phyloP scores from a whole-genome alignment of 2,329 filamentous ascomycete genomes.

The Colletotrichum somersetense region DNA sequence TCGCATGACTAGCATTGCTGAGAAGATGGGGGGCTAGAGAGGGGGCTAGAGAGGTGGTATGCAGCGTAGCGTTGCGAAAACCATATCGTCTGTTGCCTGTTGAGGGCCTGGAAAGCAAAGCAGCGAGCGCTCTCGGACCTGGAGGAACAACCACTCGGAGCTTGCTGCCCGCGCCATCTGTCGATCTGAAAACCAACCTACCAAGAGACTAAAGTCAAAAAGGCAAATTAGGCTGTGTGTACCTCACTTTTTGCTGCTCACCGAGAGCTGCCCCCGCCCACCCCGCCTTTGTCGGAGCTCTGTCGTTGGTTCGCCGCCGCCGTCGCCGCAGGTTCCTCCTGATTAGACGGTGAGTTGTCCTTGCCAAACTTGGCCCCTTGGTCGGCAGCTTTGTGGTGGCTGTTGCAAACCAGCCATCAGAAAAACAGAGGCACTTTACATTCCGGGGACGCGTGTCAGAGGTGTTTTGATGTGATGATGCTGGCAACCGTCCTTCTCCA shows the following conservation, averaged over 20 bases:
- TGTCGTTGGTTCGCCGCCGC: constrained; percentile 25
- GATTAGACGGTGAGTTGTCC: constrained; percentile 15
- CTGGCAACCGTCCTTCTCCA: constrained; percentile 13
- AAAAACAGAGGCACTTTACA: background rate
- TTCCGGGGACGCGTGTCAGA: constrained; percentile 29
- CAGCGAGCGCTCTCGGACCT: constrained; percentile 35
- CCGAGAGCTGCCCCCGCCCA: constrained; percentile 35
- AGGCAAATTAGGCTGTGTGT: background rate
- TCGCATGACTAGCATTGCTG: constrained; percentile 41
- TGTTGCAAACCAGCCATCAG: constrained; percentile 14
- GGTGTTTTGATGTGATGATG: constrained; percentile 29
- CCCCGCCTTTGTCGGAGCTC: constrained; percentile 25
- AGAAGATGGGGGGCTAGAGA: background rate
- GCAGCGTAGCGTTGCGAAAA: constrained; percentile 25
- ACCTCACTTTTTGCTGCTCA: constrained; percentile 22
- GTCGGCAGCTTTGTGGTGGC: constrained; percentile 7
- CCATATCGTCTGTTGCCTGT: constrained; percentile 7
- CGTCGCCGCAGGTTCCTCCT: constrained; percentile 12
- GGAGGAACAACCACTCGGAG: constrained; percentile 4
- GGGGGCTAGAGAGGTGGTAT: constrained; percentile 18
- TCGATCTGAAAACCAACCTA: constrained; percentile 29
- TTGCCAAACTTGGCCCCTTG: background rate
- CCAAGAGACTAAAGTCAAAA: constrained; percentile 12
- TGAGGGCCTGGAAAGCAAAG: constrained; percentile 6
- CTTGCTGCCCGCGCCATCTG: constrained; percentile 31